A percentile compares a stretch with the other conserved stretches of the same genome.
Conservation (phyloP, 345 rosid species). For the Theobroma cacao region DNA sequence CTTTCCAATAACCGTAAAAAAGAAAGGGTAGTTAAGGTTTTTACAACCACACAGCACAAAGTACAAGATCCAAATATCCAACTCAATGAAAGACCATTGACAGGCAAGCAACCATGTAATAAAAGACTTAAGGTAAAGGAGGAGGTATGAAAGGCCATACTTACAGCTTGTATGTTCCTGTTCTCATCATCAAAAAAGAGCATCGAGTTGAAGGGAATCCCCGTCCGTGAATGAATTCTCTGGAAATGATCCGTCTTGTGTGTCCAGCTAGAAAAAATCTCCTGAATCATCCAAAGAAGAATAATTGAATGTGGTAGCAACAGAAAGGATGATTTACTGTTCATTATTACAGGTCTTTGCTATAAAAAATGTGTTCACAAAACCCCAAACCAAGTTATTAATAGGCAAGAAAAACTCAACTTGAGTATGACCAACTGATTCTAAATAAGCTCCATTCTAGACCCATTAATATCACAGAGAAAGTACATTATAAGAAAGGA, state of each 20-base stretch:
- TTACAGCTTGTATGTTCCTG: constrained; percentile 68
- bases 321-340: not conserved
- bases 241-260: constrained; percentile 86
- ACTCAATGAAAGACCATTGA: not conserved
- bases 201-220: constrained; percentile 63
- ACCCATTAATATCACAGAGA: not conserved
- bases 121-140: not conserved
- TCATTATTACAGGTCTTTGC: not conserved
- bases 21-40: not conserved
- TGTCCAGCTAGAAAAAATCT: constrained; percentile 69
- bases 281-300: constrained; percentile 40
- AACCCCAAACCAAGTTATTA: not conserved
- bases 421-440: not conserved
- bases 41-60: not conserved
- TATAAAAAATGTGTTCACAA: too few relatives aligned
- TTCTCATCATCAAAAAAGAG: constrained; percentile 84
- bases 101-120: not conserved
- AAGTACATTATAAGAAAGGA: not conserved
- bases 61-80: not conserved
- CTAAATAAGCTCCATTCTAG: not conserved
- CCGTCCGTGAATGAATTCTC: constrained; percentile 65
- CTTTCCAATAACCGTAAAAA: not conserved
- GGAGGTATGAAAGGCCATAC: not conserved
- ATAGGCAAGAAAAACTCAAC: not conserved
- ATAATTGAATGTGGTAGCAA: not conserved